phyloP scores from a whole-genome alignment of 257 asterid genomes.

The Scutellaria minor region DNA sequence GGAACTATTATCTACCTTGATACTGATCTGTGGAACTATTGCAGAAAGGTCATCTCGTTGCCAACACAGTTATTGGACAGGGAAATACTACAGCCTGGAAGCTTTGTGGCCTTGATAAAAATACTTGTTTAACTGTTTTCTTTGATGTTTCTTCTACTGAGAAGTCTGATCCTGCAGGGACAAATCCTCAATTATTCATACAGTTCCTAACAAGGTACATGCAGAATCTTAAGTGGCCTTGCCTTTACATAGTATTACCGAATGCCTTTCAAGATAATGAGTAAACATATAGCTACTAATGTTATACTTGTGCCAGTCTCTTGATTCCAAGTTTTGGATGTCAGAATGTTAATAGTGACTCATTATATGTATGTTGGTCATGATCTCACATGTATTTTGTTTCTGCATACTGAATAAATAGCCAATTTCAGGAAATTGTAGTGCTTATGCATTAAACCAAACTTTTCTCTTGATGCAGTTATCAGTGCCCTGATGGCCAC shows the following conservation, averaged over 20 bases:
- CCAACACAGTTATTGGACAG: constrained; percentile 80
- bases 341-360: background rate
- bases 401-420: no score
- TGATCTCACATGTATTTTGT: no score
- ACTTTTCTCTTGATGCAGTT: constrained; percentile 54
- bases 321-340: background rate
- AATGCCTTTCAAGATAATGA: background rate
- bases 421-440: no score
- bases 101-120: constrained; percentile 92
- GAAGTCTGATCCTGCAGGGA: constrained; percentile 80
- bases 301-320: constrained; percentile 12
- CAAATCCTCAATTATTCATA: constrained; percentile 69
- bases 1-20: constrained; percentile 23
- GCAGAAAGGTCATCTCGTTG: constrained; percentile 97
- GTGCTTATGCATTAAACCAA: background rate
- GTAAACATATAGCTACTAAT: background rate
- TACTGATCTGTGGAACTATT: constrained; percentile 40
- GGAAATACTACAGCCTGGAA: constrained; percentile 98
- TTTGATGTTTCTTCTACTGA: constrained; percentile 95
- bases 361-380: no score
- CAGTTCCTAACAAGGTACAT: constrained; percentile 92
- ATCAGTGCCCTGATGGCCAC: constrained; percentile 80
- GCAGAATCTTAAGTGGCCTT: constrained; percentile 22
- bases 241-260: constrained; percentile 1
- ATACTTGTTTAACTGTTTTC: constrained; percentile 88